Evolutionary conservation across 2,329 filamentous ascomycete species (phyloP).

Genomic region (Pyricularia grisea): DNA sequence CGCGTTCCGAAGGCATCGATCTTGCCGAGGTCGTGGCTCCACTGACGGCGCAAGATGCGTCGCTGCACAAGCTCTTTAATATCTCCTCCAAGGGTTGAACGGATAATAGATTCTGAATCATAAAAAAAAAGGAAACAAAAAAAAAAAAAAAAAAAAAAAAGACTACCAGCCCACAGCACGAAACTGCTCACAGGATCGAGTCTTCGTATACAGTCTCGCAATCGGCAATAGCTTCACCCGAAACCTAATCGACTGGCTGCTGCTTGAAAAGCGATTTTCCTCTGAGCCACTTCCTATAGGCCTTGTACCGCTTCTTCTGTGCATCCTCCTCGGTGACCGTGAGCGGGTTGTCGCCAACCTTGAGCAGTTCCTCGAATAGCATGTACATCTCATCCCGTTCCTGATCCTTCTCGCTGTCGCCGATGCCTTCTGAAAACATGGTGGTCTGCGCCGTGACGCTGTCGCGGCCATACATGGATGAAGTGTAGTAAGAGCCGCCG

Average conservation of each 20-base stretch:
- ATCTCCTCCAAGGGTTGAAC: neutral
- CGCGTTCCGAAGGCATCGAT: slow-evolving; percentile 14
- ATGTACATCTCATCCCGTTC: slow-evolving; percentile 56
- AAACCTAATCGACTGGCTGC: slow-evolving; percentile 49
- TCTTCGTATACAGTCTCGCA: neutral
- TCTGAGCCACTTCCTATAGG: slow-evolving; percentile 87
- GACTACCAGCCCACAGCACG: neutral
- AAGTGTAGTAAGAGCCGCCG: neutral
- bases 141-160: neutral
- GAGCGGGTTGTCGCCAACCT: slow-evolving; percentile 70
- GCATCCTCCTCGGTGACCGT: slow-evolving; percentile 82
- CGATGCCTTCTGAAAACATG: neutral
- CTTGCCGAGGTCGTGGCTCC: slow-evolving; percentile 20
- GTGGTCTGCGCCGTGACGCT: slow-evolving; percentile 18
- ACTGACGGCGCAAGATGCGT: slow-evolving; percentile 26
- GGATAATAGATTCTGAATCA: neutral
- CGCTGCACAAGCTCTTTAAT: slow-evolving; percentile 22
- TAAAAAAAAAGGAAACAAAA: no score
- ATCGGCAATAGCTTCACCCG: neutral
- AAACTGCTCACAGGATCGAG: neutral
- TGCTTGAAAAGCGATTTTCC: slow-evolving; percentile 97
- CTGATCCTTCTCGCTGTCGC: slow-evolving; percentile 12
- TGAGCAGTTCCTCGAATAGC: slow-evolving; percentile 67
- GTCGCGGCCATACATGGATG: neutral
- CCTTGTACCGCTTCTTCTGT: slow-evolving; percentile 91